Evolutionary conservation across 805 yeast species (phyloP).

Genomic region (Schizosaccharomyces japonicus): DNA sequence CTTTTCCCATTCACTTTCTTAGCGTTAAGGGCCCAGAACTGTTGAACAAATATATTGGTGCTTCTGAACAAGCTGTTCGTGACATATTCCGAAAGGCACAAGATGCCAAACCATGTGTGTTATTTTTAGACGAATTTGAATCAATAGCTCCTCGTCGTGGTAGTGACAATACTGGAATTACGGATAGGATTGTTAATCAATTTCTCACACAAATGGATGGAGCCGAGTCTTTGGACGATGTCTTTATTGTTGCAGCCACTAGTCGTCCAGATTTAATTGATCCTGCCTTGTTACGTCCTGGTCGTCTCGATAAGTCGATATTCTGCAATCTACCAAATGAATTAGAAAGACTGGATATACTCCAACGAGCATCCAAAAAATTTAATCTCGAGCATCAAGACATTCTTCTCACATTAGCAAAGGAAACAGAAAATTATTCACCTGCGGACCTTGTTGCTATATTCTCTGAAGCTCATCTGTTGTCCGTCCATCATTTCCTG

Average conservation of each 20-base stretch:
- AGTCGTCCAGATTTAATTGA: conserved; percentile 89
- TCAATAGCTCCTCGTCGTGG: conserved; percentile 90
- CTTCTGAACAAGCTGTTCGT: conserved; percentile 82
- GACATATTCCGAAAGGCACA: conserved; percentile 86
- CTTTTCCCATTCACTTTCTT: conserved; percentile 80
- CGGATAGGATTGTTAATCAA: conserved; percentile 92
- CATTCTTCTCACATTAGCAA: conserved; percentile 32
- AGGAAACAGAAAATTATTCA: conserved; percentile 48
- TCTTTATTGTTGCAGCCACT: conserved; percentile 87
- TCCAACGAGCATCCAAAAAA: conserved; percentile 25
- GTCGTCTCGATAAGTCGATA: conserved; percentile 79
- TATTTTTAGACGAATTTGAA: conserved; percentile 88
- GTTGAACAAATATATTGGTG: conserved; percentile 85
- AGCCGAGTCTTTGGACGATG: conserved; percentile 93
- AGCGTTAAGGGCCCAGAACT: conserved; percentile 92
- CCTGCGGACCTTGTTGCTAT: conserved; percentile 92
- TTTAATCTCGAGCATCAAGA: conserved; percentile 33
- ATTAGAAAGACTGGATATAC: conserved; percentile 50
- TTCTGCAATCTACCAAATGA: conserved; percentile 66
- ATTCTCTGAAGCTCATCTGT: conserved; percentile 72
- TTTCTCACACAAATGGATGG: conserved; percentile 97
- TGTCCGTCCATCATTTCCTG: conserved; percentile 38
- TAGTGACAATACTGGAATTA: conserved; percentile 91
- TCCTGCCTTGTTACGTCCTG: conserved; percentile 83
- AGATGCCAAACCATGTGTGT: conserved; percentile 78